These are phyloP conservation scores for Zhuliangozyma blackwelliae DNA, from an alignment of 1,139 yeast species.

Conservation along the genomic window DNA sequence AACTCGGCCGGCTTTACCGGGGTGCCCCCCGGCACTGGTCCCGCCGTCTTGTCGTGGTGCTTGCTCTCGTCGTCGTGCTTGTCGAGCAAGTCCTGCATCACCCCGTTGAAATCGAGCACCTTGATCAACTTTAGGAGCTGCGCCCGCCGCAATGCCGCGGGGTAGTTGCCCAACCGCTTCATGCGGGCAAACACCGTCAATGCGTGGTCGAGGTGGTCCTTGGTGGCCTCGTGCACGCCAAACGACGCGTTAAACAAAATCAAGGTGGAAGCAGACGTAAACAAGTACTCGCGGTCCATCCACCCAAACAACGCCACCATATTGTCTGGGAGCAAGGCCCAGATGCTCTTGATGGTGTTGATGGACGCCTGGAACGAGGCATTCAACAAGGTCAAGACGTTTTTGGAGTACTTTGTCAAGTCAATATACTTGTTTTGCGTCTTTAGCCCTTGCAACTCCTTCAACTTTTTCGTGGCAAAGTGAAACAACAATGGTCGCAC, in stretches of 20 bases:
- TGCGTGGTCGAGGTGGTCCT: conserved; percentile 71
- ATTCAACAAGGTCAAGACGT: conserved; percentile 64
- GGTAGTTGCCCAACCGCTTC: conserved; percentile 73
- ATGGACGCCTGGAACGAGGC: conserved; percentile 84
- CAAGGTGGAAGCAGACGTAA: conserved; percentile 76
- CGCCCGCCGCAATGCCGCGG: conserved; percentile 70
- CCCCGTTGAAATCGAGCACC: conserved; percentile 65
- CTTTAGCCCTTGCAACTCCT: conserved; percentile 41
- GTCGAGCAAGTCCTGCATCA: conserved; percentile 51
- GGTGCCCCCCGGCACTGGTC: conserved; percentile 3
- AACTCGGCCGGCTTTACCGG: conserved; percentile 12
- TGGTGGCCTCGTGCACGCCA: conserved; percentile 77
- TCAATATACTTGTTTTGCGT: conserved; percentile 56
- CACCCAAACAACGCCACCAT: conserved; percentile 84
- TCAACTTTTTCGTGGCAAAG: conserved; percentile 67
- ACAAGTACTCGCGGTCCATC: conserved; percentile 83
- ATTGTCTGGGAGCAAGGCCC: conserved; percentile 69
- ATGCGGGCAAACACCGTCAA: conserved; percentile 64
- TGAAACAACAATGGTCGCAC: conserved; percentile 78
- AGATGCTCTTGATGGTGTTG: conserved; percentile 67
- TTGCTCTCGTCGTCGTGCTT: conserved; percentile 52
- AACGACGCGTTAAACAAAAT: conserved; percentile 75
- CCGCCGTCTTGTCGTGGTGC: not conserved
- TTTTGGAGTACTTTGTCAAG: conserved; percentile 62
- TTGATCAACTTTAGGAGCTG: conserved; percentile 63